Evolutionary conservation across 768 basidiomycete species (phyloP).

Genomic region (Kwoniella pini): DNA sequence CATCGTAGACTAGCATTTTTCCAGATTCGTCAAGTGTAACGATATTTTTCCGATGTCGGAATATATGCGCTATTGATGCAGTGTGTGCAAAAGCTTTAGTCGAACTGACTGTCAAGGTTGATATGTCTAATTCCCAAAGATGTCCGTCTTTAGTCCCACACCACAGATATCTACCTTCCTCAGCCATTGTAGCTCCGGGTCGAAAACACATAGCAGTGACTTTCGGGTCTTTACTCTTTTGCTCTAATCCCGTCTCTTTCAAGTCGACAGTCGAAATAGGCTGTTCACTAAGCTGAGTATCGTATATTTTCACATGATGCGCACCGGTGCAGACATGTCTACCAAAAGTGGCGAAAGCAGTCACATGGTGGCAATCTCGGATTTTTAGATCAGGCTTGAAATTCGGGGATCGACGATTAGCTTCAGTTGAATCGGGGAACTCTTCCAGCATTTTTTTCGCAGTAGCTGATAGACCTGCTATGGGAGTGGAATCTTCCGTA

Average conservation of each 20-base stretch:
- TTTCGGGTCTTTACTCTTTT: slow-evolving; percentile 65
- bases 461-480: slow-evolving; percentile 20
- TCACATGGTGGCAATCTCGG: slow-evolving; percentile 34
- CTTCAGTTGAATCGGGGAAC: slow-evolving; percentile 57
- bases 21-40: slow-evolving; percentile 81
- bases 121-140: slow-evolving; percentile 76
- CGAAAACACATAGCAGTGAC: slow-evolving; percentile 79
- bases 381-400: slow-evolving; percentile 51
- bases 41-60: slow-evolving; percentile 69
- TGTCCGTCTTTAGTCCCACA: slow-evolving; percentile 88
- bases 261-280: slow-evolving; percentile 61
- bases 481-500: slow-evolving; percentile 20
- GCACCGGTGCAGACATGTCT: slow-evolving; percentile 52
- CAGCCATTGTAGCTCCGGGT: slow-evolving; percentile 57
- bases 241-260: slow-evolving; percentile 61
- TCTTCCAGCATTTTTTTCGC: slow-evolving; percentile 52
- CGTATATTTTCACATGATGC: slow-evolving; percentile 54
- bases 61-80: slow-evolving; percentile 69
- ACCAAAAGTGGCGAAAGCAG: slow-evolving; percentile 54
- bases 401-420: slow-evolving; percentile 56
- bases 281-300: slow-evolving; percentile 41
- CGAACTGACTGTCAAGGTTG: slow-evolving; percentile 63
- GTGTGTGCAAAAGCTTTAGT: slow-evolving; percentile 67
- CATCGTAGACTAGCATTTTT: slow-evolving; percentile 70
- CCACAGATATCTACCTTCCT: slow-evolving; percentile 71